Evolutionary conservation across 148 eudicot genomes (phyloP).

Genomic region (Fallopia convolvulus): DNA sequence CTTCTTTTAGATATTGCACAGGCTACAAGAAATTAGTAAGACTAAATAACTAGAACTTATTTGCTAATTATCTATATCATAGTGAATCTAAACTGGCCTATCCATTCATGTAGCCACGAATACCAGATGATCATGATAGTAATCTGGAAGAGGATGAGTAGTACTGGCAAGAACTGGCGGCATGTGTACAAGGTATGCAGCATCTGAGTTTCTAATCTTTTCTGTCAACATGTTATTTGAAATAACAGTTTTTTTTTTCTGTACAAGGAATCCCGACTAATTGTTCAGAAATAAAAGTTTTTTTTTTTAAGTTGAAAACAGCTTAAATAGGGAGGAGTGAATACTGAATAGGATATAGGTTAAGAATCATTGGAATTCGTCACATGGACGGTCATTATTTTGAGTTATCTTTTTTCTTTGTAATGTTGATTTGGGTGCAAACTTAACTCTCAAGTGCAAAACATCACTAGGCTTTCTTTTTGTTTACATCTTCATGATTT

Average conservation of each 20-base stretch:
- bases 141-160: conserved; percentile 85
- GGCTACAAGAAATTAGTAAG: conserved; percentile 86
- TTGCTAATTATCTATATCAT: neutral
- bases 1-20: conserved; percentile 79
- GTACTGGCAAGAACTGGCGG: conserved; percentile 95
- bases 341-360: neutral
- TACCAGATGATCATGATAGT: conserved; percentile 87
- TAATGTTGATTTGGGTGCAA: neutral
- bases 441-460: neutral
- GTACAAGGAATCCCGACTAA: no score
- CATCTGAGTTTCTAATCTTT: neutral
- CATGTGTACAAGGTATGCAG: conserved; percentile 47
- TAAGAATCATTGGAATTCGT: neutral
- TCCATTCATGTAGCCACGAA: conserved; percentile 53
- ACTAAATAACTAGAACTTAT: conserved; percentile 5
- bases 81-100: conserved; percentile 7
- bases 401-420: neutral
- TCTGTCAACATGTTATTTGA: neutral
- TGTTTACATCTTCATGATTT: neutral
- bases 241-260: neutral
- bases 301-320: neutral
- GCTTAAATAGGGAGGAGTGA: neutral
- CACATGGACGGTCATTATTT: neutral
- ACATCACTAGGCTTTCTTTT: neutral
- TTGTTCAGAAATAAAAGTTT: neutral